Base-by-base conservation (phyloP, 768 basidiomycete genomes). In the Nidularia pulvinata region DNA sequence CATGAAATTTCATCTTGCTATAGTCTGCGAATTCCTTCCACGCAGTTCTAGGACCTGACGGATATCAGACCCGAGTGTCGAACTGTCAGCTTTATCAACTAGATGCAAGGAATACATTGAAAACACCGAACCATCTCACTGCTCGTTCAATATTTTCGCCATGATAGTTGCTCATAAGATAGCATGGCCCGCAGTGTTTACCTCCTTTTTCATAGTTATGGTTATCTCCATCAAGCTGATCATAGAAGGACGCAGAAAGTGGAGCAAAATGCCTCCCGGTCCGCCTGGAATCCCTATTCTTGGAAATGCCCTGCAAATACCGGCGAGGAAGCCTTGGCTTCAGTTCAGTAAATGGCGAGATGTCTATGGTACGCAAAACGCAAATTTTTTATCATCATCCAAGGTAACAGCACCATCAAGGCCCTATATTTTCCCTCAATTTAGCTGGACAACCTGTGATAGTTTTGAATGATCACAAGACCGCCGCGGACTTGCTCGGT, bases 201-300 rank as follows among this genome's bases (percentile, higher is more conserved):
- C 25, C 25, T 30, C 25, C 25, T 3, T 30, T 30, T 30, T 30
- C 25, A 30, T 30, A 30, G 25, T 30, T 30, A 30, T 30, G 1
- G 25, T 30, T 30, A 30, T 30, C 4, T 1, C 25, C 25, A 30
- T 30, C 25, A 30, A 30, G 25, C 4, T 4, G 25, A 30, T 3
- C 25, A 30, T 30, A 30, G 25, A 30, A 30, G 4, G 2, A 30
- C 25, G 25, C 25, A 30, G 25, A 30, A 42, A 42, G 11, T 5
- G 39, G 13, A 42, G 13, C 39, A 52, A 33, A 25, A 34, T 33
- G 25, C 48, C 32, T 33, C 51, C 55, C 5, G 30, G n/a, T 56
- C 55, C 32, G 42, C 47, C 48, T 48, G 51, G 46, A 48, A 52
- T 33, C 14, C 48, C 19, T 16, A 34, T 42, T 42, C 11, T 42